A percentile compares a stretch with the other conserved stretches of the same genome.
Evolutionary conservation across 225 moss, liverwort and hornwort species (phyloP).

Genomic region (Straminergon stramineum): DNA sequence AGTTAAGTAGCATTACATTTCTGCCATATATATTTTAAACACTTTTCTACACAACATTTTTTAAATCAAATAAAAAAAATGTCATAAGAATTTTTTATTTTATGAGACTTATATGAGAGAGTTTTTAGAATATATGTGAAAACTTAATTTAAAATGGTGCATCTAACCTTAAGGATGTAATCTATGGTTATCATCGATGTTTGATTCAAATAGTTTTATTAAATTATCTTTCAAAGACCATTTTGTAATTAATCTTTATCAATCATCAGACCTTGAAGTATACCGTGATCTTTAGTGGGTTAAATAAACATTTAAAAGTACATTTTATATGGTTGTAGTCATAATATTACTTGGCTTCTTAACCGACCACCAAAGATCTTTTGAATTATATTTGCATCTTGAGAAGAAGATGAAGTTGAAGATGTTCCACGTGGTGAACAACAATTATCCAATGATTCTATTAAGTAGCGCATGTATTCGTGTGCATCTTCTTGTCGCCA

Average conservation of each 20-base stretch:
- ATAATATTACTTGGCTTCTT: not conserved
- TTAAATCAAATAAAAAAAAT: not conserved
- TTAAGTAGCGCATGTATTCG: not conserved
- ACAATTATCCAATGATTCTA: not conserved
- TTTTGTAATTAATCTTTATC: no score
- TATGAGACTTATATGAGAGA: no score
- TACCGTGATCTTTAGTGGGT: fast-evolving
- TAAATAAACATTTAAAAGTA: not conserved
- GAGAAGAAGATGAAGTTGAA: not conserved
- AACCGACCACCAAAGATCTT: not conserved
- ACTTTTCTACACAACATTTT: not conserved
- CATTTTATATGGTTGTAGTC: not conserved
- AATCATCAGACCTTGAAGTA: not conserved
- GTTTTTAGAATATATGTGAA: fast-evolving
- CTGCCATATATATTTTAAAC: fast-evolving
- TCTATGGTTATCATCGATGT: no score
- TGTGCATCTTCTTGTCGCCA: not conserved
- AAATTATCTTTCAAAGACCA: not conserved
- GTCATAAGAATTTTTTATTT: not conserved
- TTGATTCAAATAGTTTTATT: not conserved
- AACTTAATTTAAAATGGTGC: not conserved
- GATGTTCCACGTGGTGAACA: not conserved
- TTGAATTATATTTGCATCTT: not conserved
- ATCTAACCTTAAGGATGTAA: not conserved
- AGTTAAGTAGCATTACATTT: no score